Base-by-base conservation (phyloP, 768 basidiomycete genomes). In the Fomitopsis serialis region DNA sequence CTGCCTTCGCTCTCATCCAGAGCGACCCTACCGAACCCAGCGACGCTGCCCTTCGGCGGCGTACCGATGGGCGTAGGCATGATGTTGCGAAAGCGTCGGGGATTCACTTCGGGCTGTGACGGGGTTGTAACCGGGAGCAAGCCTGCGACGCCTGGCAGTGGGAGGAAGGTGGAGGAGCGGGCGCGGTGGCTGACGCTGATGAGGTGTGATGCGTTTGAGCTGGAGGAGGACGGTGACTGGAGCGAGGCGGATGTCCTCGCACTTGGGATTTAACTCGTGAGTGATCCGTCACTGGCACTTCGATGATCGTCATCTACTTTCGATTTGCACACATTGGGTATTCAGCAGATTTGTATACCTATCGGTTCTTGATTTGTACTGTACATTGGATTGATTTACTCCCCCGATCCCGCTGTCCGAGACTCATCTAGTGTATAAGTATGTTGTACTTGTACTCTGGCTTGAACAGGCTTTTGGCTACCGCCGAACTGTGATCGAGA, bases 151-250 rank as follows among this genome's bases (percentile, higher is more conserved):
- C 72, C 48, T 74, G 68, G 50, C 61, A 75, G 1, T 13, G 71
- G 70, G 51, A 68, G 69, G 37, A 40, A 40, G 53, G 77, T 71
- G 53, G 69, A 74, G 57, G 74, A 70, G 60, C 72, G 76, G 42
- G 68, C 61, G n/a, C 59, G 67, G 32, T 83, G 81, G 80, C 58
- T 82, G 47, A 67, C 69, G 48, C 61, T 55, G 42, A 72, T 83
- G 19, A 71, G 72, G 22, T 82, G 81, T 56, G 68, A 74, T 50
- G 57, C 63, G 42, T 79, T 72, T 59, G 78, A 81, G 53, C 67
- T 58, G 10, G 61, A 61, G 48, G 34, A 49, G 12, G 48, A 49
- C n/a, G 36, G 35, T 7, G 25, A 36, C 11, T 49, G 48, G 48
- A 40, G 48, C 22, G 15, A 22, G 10, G 35, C 35, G n/a, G 35